Conservation (phyloP, 805 yeast genomes). For the Tetrapisispora nanseiensis region DNA sequence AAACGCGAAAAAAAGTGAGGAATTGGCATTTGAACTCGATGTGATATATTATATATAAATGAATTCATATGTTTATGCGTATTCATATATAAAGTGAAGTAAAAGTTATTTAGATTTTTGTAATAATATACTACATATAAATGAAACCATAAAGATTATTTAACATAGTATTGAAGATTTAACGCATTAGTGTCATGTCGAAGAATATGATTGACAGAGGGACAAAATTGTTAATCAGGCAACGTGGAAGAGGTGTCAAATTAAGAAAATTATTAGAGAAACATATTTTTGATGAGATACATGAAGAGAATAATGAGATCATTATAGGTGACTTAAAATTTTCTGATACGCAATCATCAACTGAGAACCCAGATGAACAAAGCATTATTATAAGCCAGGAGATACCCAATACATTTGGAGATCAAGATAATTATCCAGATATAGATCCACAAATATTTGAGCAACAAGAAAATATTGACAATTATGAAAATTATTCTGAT, state of each 20-base stretch:
- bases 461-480: neutral
- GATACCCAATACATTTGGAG: constrained; percentile 8
- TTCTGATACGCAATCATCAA: neutral
- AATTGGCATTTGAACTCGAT: no score
- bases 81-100: no score
- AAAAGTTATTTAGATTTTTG: no score
- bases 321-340: neutral
- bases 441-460: constrained; percentile 1
- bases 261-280: constrained; percentile 16
- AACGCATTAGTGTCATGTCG: no score
- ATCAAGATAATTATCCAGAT: neutral
- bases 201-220: constrained; percentile 11
- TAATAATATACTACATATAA: no score
- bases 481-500: neutral
- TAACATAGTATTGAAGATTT: no score
- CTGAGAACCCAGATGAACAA: neutral
- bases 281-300: constrained; percentile 14
- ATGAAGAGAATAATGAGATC: neutral
- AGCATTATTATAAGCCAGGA: neutral
- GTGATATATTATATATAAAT: no score
- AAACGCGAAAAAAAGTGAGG: no score
- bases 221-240: constrained; percentile 23
- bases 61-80: no score
- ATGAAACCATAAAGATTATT: no score
- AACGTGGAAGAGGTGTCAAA: constrained; percentile 16